Percentiles rank a stretch among this genome's conserved stretches.
Evolutionary conservation across 164 flowering plant genomes (phyloP).

Genomic region (Brasenia schreberi): DNA sequence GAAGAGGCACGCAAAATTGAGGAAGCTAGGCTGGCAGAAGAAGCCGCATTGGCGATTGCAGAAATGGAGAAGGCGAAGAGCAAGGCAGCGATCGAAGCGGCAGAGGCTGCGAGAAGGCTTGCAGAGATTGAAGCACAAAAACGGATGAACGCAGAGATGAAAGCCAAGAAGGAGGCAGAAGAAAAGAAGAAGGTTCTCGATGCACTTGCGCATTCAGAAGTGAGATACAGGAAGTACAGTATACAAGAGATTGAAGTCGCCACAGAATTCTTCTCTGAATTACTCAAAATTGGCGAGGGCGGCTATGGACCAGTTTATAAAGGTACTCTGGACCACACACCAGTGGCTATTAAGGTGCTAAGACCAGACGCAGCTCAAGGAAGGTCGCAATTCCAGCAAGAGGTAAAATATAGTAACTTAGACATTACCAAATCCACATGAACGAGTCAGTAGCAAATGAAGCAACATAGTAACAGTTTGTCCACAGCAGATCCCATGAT

Average conservation of each 20-base stretch:
- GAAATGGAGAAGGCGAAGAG: slow-evolving; percentile 53
- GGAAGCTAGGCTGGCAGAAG: slow-evolving; percentile 41
- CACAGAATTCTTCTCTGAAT: slow-evolving; percentile 27
- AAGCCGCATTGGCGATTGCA: slow-evolving; percentile 41
- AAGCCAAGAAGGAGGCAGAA: slow-evolving; percentile 32
- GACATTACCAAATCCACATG: too few relatives aligned
- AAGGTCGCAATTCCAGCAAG: slow-evolving; percentile 61
- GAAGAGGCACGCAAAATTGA: slow-evolving; percentile 41
- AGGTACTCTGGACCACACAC: slow-evolving; percentile 52
- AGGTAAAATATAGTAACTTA: slow-evolving; percentile 18
- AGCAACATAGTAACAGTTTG: too few relatives aligned
- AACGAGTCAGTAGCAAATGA: too few relatives aligned
- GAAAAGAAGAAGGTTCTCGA: slow-evolving; percentile 34
- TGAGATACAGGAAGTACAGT: slow-evolving; percentile 40
- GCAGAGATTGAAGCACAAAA: slow-evolving; percentile 51
- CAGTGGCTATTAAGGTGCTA: slow-evolving; percentile 59
- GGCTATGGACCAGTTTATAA: slow-evolving; percentile 72
- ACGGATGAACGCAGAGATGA: slow-evolving; percentile 41
- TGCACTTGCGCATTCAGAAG: slow-evolving; percentile 25
- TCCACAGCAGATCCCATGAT: too few relatives aligned
- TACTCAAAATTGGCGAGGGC: slow-evolving; percentile 59
- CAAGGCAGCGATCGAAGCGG: slow-evolving; percentile 58
- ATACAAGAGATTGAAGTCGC: slow-evolving; percentile 60
- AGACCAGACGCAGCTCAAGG: slow-evolving; percentile 19
- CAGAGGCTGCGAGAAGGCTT: slow-evolving; percentile 41